A percentile compares a stretch with the other conserved stretches of the same genome.
Conservation (phyloP, 805 yeast genomes). For the Sungouiella thailandica region DNA sequence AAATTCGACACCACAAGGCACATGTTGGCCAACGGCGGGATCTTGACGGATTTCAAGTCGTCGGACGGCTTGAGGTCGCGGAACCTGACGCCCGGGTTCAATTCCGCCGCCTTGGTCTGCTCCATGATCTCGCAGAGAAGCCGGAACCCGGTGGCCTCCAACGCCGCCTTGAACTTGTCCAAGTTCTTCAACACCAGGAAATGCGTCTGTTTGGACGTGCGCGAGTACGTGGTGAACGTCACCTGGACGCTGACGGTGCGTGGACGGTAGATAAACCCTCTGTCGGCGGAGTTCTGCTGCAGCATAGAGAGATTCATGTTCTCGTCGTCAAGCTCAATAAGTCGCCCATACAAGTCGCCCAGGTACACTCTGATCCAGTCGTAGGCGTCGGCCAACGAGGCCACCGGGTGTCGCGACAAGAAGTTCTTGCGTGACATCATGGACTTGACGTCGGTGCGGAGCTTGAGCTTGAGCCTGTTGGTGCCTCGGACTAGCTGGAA, state of each 20-base stretch:
- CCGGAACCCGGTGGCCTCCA: conserved; percentile 27
- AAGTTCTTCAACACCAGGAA: conserved; percentile 33
- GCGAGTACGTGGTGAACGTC: conserved; percentile 16
- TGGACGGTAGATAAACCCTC: conserved; percentile 42
- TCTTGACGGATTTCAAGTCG: conserved; percentile 17
- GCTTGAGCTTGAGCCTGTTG: conserved; percentile 47
- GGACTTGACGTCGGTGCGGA: conserved; percentile 64
- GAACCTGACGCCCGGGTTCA: conserved; percentile 18
- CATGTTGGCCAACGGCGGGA: conserved; percentile 44
- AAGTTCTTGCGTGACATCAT: conserved; percentile 90
- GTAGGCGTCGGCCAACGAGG: conserved; percentile 48
- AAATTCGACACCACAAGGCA: conserved; percentile 53
- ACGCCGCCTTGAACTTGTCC: conserved; percentile 22
- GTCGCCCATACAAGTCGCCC: conserved; percentile 68
- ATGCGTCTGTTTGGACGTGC: conserved; percentile 40
- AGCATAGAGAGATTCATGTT: conserved; percentile 24
- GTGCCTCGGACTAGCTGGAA: conserved; percentile 64
- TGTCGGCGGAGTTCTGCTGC: conserved; percentile 18
- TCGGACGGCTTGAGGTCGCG: conserved; percentile 15
- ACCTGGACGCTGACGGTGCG: conserved; percentile 45
- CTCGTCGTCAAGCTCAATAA: conserved; percentile 74
- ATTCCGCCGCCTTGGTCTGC: conserved; percentile 12
- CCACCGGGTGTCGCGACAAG: conserved; percentile 48
- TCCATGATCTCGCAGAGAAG: conserved; percentile 39
- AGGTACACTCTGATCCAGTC: conserved; percentile 83